These are phyloP conservation scores for Suillus subalutaceus DNA, from an alignment of 768 basidiomycete genomes.

Conservation along the genomic window DNA sequence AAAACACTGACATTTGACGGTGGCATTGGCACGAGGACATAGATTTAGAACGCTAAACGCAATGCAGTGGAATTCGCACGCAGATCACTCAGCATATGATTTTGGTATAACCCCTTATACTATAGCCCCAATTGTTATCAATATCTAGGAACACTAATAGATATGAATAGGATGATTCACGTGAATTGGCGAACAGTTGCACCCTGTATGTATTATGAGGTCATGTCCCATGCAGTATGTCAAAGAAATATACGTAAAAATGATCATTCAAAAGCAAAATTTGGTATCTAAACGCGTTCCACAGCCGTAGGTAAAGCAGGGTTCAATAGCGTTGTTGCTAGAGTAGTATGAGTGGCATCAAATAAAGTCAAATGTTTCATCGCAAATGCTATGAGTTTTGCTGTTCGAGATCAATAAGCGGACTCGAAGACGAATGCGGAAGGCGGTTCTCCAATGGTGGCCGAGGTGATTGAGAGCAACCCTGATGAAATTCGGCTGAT, in stretches of 20 bases:
- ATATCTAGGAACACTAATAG: neutral
- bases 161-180: neutral
- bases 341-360: constrained; percentile 26
- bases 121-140: neutral
- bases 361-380: constrained; percentile 16
- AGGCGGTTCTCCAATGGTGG: constrained; percentile 26
- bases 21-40: no score
- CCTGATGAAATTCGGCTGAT: constrained; percentile 26
- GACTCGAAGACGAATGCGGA: constrained; percentile 26
- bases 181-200: neutral
- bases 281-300: constrained; percentile 19
- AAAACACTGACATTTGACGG: no score
- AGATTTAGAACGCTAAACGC: no score
- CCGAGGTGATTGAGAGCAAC: constrained; percentile 32
- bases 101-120: neutral
- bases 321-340: constrained; percentile 29
- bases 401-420: constrained; percentile 32
- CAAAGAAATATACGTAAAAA: neutral
- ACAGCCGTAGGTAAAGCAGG: constrained; percentile 34
- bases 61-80: neutral
- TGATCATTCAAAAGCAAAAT: constrained; percentile 9
- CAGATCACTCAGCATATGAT: neutral
- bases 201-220: neutral
- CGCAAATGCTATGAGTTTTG: constrained; percentile 22
- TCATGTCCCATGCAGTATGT: constrained; percentile 5